Evolutionary conservation across 192 early-diverging fungal genomes (phyloP), one percentile per base, ranked within the genome.

Genomic region (Mortierella alpina): DNA sequence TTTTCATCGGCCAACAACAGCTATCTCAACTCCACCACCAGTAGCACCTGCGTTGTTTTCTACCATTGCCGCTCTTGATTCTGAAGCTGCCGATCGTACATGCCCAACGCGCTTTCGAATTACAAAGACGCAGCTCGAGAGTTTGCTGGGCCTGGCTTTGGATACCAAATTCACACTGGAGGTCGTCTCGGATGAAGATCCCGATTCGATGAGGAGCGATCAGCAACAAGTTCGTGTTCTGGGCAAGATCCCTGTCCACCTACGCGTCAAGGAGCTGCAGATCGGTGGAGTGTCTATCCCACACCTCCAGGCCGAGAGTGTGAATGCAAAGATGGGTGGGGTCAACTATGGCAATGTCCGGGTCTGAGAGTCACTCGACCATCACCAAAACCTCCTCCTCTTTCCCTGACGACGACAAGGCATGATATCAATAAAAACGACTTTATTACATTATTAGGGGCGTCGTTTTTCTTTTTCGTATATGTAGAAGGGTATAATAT

Each of bases 331-430:
- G 41, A 17, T 15, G 6, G 74, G 51, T 7, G 67, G 62, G 0
- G 7, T 64, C 31, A 77, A 77, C 56, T 77, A 60, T 39, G 67
- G 74, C 52, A 77, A 77, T 20, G 59, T 69, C 17, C 70, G 44
- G 2, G 15, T 17, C 7, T 56, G 44, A 63, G 10, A 41, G 2
- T 2, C 58, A 59, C 31, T 31, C 31, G 31, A 1, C 31, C 31
- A 31, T 31, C 1, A 31, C 31, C 31, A 31, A 31, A 31, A n/a
- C n/a, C 31, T 58, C 4, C 17, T 6, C 13, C n/a, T 40, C 9
- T 17, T 58, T 12, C 56, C 5, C 56, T 39, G n/a, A n/a, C 6
- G 31, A 3, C 3, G 31, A 31, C 31, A 31, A 3, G 3, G 31
- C 31, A 31, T 31, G 31, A 31, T 31, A 3, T 31, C 31, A 31